A percentile compares a stretch with the other conserved stretches of the same genome.
Conservation (phyloP, 179 eudicot species). For the Nepenthes alata region DNA sequence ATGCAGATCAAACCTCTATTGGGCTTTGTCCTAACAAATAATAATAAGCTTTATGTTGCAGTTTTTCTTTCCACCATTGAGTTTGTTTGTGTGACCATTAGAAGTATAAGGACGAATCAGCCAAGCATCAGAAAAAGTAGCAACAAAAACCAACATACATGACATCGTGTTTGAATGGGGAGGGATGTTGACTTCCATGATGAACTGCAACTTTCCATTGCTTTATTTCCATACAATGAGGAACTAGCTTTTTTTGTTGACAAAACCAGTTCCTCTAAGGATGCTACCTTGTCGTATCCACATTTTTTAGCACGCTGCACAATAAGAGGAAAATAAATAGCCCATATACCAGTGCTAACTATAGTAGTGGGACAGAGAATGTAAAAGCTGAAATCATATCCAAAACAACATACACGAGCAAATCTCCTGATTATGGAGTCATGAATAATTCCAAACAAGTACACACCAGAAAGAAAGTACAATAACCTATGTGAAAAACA, state of each 20-base stretch:
- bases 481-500: too few species aligned
- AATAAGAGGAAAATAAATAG: conserved; percentile 3
- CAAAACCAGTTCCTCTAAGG: conserved; percentile 39
- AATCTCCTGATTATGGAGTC: too few species aligned
- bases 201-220: conserved; percentile 26
- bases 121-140: neutral
- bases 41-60: too few species aligned
- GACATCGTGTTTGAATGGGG: conserved; percentile 33
- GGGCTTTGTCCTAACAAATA: too few species aligned
- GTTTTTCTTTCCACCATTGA: neutral
- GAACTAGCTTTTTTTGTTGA: conserved; percentile 26
- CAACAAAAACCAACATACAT: conserved; percentile 31
- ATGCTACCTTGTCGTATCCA: conserved; percentile 19
- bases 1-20: too few species aligned
- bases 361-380: too few species aligned
- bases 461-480: too few species aligned
- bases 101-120: too few species aligned
- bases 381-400: too few species aligned
- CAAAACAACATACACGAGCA: too few species aligned
- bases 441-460: too few species aligned
- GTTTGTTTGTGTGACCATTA: neutral
- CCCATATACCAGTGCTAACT: too few species aligned
- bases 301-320: conserved; percentile 33
- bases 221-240: conserved; percentile 16
- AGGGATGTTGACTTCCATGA: conserved; percentile 24